These are phyloP conservation scores for Beauveria pseudobassiana DNA, from an alignment of 2,329 filamentous ascomycete species.

Conservation along the genomic window DNA sequence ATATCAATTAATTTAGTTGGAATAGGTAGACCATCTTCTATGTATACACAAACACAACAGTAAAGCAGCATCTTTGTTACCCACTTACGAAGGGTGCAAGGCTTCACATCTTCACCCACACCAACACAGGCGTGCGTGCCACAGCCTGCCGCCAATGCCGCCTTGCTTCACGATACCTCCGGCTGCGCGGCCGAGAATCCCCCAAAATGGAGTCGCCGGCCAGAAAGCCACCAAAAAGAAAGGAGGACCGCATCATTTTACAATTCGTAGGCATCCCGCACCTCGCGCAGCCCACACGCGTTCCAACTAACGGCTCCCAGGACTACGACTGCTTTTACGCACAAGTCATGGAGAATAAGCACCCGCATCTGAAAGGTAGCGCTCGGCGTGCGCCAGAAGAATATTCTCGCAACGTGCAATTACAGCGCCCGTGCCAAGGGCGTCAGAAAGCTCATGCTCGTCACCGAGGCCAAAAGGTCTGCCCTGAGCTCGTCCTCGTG, in stretches of 20 bases:
- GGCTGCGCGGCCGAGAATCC: not conserved
- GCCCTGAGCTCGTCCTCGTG: constrained; percentile 77
- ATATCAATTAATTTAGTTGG: too few species aligned
- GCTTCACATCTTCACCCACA: too few species aligned
- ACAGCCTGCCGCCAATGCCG: not conserved
- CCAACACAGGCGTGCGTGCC: not conserved
- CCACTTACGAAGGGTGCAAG: too few species aligned
- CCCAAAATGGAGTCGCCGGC: constrained; percentile 14
- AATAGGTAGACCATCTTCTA: too few species aligned
- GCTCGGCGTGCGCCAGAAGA: constrained; percentile 84
- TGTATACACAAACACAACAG: too few species aligned
- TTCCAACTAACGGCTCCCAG: constrained; percentile 28
- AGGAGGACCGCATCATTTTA: constrained; percentile 63
- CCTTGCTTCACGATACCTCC: not conserved
- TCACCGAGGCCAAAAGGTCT: constrained; percentile 73
- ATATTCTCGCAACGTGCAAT: constrained; percentile 89
- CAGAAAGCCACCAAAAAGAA: constrained; percentile 34
- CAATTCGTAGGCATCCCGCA: constrained; percentile 60
- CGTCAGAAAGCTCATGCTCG: constrained; percentile 75
- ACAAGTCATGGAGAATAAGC: constrained; percentile 76
- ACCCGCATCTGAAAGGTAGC: constrained; percentile 65
- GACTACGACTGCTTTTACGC: constrained; percentile 94
- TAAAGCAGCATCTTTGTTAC: too few species aligned
- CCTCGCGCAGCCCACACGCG: constrained; percentile 7
- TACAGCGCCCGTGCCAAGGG: constrained; percentile 75